These are phyloP conservation scores for Pseudogymnoascus sp. DNA, from an alignment of 2,329 filamentous ascomycete species.

Conservation along the genomic window DNA sequence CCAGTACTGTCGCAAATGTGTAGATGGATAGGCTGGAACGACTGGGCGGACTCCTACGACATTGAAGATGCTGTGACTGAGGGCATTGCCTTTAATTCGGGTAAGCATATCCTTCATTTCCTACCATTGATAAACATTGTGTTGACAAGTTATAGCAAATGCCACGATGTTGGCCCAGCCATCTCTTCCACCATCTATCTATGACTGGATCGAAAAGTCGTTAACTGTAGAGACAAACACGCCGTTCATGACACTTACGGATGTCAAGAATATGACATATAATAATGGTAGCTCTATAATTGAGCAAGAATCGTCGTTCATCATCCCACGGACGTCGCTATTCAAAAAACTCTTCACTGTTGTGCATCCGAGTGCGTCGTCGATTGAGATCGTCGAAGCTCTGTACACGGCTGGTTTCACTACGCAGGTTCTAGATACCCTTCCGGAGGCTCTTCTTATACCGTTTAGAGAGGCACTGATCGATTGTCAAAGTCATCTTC, in stretches of 20 bases:
- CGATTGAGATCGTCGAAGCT: conserved; percentile 60
- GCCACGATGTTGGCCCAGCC: conserved; percentile 34
- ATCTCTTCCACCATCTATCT: conserved; percentile 50
- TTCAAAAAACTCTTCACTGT: conserved; percentile 59
- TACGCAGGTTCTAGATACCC: conserved; percentile 60
- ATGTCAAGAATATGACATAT: conserved; percentile 26
- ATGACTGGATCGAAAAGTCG: conserved; percentile 42
- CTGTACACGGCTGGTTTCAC: conserved; percentile 65
- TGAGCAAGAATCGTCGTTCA: neutral
- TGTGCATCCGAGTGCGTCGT: conserved; percentile 41
- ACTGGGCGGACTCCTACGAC: conserved; percentile 54
- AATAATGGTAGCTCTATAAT: neutral
- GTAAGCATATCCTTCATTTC: neutral
- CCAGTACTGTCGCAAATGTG: conserved; percentile 73
- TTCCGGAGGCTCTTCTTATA: conserved; percentile 76
- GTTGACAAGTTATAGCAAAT: conserved; percentile 11
- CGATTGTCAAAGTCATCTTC: conserved; percentile 75
- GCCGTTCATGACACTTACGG: conserved; percentile 41
- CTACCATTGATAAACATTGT: neutral
- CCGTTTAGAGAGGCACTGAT: conserved; percentile 77
- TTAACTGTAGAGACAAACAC: conserved; percentile 23
- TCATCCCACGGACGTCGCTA: conserved; percentile 59
- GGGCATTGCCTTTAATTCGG: conserved; percentile 43
- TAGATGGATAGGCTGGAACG: conserved; percentile 68
- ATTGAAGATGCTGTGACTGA: conserved; percentile 47